Evolutionary conservation across 495 filamentous ascomycete genomes (phyloP).

Genomic region (Trichoderma gamsii): DNA sequence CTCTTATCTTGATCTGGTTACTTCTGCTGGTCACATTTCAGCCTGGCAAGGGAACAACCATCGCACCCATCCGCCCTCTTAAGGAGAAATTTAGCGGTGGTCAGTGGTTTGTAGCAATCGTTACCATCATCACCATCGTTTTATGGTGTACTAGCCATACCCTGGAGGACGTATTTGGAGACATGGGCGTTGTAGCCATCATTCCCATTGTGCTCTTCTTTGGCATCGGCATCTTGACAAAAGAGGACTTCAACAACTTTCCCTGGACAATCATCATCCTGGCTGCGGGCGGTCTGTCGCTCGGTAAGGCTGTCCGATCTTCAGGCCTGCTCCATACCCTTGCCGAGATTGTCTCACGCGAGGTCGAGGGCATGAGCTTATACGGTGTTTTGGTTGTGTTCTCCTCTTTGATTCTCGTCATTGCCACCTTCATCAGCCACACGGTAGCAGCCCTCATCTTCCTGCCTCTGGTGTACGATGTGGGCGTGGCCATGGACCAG

Average conservation of each 20-base stretch:
- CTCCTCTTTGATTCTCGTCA: slow-evolving; percentile 74
- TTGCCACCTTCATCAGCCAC: slow-evolving; percentile 97
- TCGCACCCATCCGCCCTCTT: slow-evolving; percentile 83
- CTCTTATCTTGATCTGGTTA: slow-evolving; percentile 81
- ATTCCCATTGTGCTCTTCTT: slow-evolving; percentile 95
- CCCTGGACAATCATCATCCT: slow-evolving; percentile 99
- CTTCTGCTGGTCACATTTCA: slow-evolving; percentile 80
- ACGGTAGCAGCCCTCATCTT: slow-evolving; percentile 96
- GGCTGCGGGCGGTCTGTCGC: slow-evolving; percentile 83
- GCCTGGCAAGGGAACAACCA: slow-evolving; percentile 76
- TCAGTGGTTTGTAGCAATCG: slow-evolving; percentile 84
- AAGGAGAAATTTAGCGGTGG: slow-evolving; percentile 82
- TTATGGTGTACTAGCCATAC: slow-evolving; percentile 92
- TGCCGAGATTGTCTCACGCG: slow-evolving; percentile 62
- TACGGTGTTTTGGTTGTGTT: slow-evolving; percentile 89
- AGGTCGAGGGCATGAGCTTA: slow-evolving; percentile 71
- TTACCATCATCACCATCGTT: slow-evolving; percentile 80
- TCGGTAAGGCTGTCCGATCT: slow-evolving; percentile 90
- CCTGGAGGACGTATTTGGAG: slow-evolving; percentile 79
- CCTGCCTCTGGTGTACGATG: slow-evolving; percentile 78
- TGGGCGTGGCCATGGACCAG: slow-evolving; percentile 76
- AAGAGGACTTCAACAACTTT: slow-evolving; percentile 99
- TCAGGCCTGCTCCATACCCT: slow-evolving; percentile 91
- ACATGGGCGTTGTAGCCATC: slow-evolving; percentile 98
- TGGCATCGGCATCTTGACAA: slow-evolving; percentile 92